Conservation (phyloP, 2,329 filamentous ascomycete genomes). For the Pseudogymnoascus sp. region DNA sequence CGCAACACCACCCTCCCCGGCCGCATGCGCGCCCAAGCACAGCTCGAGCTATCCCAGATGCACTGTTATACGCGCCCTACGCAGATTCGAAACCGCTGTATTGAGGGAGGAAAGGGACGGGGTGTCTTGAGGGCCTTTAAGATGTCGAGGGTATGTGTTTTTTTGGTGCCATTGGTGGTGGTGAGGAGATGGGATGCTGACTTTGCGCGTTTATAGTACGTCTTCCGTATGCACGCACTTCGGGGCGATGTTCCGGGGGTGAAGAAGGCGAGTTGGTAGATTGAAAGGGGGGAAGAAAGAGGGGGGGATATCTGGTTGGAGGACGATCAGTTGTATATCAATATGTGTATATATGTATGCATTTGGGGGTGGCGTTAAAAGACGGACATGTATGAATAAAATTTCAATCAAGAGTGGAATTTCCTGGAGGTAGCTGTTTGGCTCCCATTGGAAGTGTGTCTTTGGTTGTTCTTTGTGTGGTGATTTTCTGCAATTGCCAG, state of each 20-base stretch:
- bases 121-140: conserved; percentile 93
- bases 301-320: background rate
- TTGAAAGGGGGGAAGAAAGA: background rate
- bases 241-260: conserved; percentile 83
- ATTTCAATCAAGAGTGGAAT: background rate
- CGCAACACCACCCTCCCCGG: conserved; percentile 82
- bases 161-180: background rate
- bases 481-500: background rate
- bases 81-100: conserved; percentile 89
- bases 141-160: conserved; percentile 71
- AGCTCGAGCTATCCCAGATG: conserved; percentile 91
- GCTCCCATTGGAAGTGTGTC: background rate
- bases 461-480: background rate
- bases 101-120: conserved; percentile 80
- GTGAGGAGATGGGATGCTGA: conserved; percentile 18
- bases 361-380: conserved; percentile 9
- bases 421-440: background rate
- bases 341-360: conserved; percentile 8
- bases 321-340: conserved; percentile 10
- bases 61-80: conserved; percentile 90
- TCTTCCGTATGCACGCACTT: conserved; percentile 86
- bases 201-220: conserved; percentile 54
- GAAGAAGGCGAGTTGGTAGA: conserved; percentile 92
- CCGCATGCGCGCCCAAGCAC: conserved; percentile 79
- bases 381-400: conserved; percentile 9